Base-by-base conservation (phyloP, 2,329 filamentous ascomycete species). In the Aureobasidium subglaciale region DNA sequence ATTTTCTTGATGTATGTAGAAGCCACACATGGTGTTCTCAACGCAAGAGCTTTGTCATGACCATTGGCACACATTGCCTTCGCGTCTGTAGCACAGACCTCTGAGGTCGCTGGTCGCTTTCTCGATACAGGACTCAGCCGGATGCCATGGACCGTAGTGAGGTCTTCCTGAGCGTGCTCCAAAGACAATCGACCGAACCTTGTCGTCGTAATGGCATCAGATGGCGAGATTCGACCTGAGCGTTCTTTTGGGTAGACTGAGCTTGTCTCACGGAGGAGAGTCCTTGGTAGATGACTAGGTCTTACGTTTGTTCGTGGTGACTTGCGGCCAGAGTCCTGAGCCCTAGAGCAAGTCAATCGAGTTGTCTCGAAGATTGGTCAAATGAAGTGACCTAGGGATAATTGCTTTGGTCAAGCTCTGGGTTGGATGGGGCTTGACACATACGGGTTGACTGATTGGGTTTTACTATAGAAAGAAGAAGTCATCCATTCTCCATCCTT, bases 401-500 rank as follows among this genome's bases (percentile, higher is more conserved):
- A 35, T 22, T 25, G 50, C 29, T 54, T 38, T 32, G 34, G 38
- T 34, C 37, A 54, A 43, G 37, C 38, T 54, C 50, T 42, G 50
- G 38, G n/a, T 41, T 53, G 50, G 50, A 38, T 35, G 38, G 50
- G 50, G 16, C 50, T 54, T 43, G 37, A 54, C 50, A 54, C 50
- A 27, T 54, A 54, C 50, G 37, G n/a, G 27, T 43, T 27, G 38
- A 27, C 29, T 43, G 50, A 7, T 35, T 27, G 25, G 22, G 50
- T 20, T 34, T 25, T 42, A 38, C 38, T 54, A 37, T 41, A 16
- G 4, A 54, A 35, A n/a, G 22, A 3, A 24, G 49, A 53, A 43
- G 50, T 34, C 38, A 43, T 25, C 37, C 38, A 54, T 54, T 34
- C 37, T 43, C 35, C 27, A 42, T 42, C 38, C 3, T 15, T 22